A percentile compares a stretch with the other conserved stretches of the same genome.
Conservation (phyloP, 352 stramenopile species). For the Globisporangium middletonii region DNA sequence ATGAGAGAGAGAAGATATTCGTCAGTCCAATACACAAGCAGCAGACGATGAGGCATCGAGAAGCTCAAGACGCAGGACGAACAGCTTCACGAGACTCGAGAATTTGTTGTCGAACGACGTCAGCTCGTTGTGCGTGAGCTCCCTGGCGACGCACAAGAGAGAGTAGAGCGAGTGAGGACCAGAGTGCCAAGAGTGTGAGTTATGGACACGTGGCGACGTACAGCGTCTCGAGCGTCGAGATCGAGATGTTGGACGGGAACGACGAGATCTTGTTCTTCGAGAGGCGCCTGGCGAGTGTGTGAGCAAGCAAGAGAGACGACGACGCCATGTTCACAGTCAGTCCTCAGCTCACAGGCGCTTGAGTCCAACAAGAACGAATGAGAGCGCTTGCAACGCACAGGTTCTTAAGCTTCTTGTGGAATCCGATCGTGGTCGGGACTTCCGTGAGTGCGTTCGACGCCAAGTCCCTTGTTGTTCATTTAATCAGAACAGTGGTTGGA, state of each 20-base stretch:
- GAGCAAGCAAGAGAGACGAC: too few species aligned
- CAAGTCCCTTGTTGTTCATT: not conserved
- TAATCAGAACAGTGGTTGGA: not conserved
- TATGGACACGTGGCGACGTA: not conserved
- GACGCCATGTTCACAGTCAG: not conserved
- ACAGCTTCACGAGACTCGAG: constrained; percentile 2
- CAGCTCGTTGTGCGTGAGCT: not conserved
- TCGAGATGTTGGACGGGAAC: constrained; percentile 3
- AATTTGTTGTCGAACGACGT: constrained; percentile 3
- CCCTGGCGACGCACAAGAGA: not conserved
- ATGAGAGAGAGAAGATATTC: not conserved
- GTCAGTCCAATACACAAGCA: not conserved
- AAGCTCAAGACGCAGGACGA: not conserved
- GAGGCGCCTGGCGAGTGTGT: not conserved
- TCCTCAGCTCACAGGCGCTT: too few species aligned
- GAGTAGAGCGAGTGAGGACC: not conserved
- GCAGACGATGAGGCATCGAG: not conserved
- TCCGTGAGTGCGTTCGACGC: not conserved
- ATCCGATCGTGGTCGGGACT: not conserved
- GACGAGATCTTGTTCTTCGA: constrained; percentile 2
- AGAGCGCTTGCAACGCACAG: not conserved
- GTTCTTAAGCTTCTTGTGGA: constrained; percentile 8
- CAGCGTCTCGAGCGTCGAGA: constrained; percentile 1
- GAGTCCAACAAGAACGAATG: not conserved
- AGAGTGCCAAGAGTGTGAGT: not conserved